phyloP scores from a whole-genome alignment of 805 yeast genomes.

The Wickerhamomyces rabaulensis region DNA sequence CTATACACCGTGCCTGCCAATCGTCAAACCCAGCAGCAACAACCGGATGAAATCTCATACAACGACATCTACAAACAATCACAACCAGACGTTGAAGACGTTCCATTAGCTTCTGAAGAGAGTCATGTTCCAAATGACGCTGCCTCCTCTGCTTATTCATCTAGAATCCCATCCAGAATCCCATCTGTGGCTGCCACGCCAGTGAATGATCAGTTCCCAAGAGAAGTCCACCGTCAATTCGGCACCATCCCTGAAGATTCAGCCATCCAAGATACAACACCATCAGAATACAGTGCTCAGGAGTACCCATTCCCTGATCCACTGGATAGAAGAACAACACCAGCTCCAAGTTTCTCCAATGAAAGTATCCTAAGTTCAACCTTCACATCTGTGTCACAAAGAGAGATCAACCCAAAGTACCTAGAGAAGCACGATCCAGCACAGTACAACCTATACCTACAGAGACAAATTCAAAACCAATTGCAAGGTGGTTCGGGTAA shows the following conservation, averaged over 20 bases:
- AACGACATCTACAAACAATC: neutral
- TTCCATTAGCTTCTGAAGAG: neutral
- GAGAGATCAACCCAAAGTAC: constrained; percentile 62
- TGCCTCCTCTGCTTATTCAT: constrained; percentile 22
- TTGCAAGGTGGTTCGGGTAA: neutral
- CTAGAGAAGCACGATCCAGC: constrained; percentile 24
- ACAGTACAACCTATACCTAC: constrained; percentile 9
- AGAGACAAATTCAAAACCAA: constrained; percentile 5
- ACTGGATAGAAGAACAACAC: constrained; percentile 20
- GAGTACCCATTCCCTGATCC: constrained; percentile 21
- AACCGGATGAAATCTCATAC: neutral
- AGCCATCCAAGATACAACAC: constrained; percentile 1
- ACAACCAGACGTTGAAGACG: neutral
- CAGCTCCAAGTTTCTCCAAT: constrained; percentile 27
- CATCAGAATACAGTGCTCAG: neutral
- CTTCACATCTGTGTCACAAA: constrained; percentile 73
- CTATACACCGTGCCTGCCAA: neutral
- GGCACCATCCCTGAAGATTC: constrained; percentile 13
- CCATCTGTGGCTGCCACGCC: constrained; percentile 18
- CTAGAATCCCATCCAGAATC: constrained; percentile 14
- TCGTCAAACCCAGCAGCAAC: neutral
- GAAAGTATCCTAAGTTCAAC: constrained; percentile 41
- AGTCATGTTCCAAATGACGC: constrained; percentile 5
- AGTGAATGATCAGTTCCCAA: constrained; percentile 10
- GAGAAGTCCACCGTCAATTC: constrained; percentile 3